phyloP scores from a whole-genome alignment of 108 stramenopile species.

The Aurantiochytrium sp. region DNA sequence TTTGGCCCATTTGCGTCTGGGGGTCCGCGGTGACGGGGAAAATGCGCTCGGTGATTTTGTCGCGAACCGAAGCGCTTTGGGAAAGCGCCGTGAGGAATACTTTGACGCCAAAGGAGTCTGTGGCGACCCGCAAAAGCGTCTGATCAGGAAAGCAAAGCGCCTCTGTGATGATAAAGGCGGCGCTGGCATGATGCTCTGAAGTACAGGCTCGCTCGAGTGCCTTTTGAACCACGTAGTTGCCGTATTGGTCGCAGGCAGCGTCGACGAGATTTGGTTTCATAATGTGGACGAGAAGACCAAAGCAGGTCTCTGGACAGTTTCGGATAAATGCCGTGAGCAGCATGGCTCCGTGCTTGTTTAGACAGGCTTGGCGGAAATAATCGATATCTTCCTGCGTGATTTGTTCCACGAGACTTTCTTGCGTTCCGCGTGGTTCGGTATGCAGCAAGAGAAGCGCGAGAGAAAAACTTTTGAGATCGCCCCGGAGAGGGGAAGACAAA shows the following conservation, averaged over 20 bases:
- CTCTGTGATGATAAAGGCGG: background rate
- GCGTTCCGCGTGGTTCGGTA: too few relatives aligned
- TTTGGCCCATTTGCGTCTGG: background rate
- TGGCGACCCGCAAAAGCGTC: background rate
- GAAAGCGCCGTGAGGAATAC: background rate
- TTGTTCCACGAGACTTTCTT: background rate
- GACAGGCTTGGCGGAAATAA: background rate
- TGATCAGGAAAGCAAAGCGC: background rate
- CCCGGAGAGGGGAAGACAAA: background rate
- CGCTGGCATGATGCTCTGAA: background rate
- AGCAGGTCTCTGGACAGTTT: background rate
- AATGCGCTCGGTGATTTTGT: background rate
- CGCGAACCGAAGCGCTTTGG: background rate
- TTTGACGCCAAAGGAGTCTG: background rate
- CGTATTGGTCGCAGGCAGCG: conserved; percentile 63
- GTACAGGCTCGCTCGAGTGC: background rate
- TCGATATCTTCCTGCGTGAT: background rate
- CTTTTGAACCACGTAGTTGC: conserved; percentile 77
- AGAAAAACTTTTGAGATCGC: background rate
- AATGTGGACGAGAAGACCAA: background rate
- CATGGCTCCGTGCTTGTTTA: conserved; percentile 8
- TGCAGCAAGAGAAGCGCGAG: background rate
- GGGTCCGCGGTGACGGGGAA: background rate
- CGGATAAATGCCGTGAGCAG: background rate
- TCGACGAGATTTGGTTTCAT: background rate